A percentile compares a stretch with the other conserved stretches of the same genome.
phyloP scores from a whole-genome alignment of 2,329 filamentous ascomycete species.

The Blastomyces parvus region DNA sequence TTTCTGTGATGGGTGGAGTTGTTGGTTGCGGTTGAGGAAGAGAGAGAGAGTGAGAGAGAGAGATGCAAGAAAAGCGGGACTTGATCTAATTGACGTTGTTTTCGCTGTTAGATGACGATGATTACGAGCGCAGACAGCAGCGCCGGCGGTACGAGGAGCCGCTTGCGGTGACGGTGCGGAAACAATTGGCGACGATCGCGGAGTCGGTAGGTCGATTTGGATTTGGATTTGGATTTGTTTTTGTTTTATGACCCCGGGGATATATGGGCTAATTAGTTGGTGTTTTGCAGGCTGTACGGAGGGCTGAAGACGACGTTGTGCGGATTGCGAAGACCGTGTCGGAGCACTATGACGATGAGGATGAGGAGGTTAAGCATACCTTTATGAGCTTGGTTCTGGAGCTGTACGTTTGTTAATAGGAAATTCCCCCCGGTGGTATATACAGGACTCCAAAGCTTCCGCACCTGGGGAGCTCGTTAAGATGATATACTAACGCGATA shows the following conservation, averaged over 20 bases:
- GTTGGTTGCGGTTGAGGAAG: neutral
- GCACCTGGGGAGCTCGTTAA: neutral
- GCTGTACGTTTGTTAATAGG: conserved; percentile 44
- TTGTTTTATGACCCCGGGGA: too few species aligned
- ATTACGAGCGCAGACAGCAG: conserved; percentile 59
- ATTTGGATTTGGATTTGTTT: neutral
- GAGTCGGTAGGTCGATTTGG: conserved; percentile 48
- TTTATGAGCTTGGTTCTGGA: conserved; percentile 68
- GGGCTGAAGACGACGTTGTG: conserved; percentile 68
- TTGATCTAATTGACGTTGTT: neutral
- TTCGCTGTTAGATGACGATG: conserved; percentile 57
- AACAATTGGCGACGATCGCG: conserved; percentile 68
- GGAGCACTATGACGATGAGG: conserved; percentile 82
- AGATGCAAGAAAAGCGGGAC: too few species aligned
- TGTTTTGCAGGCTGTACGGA: conserved; percentile 49
- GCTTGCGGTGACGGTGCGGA: conserved; percentile 60
- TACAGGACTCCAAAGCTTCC: too few species aligned
- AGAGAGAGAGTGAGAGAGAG: too few species aligned
- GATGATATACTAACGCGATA: neutral
- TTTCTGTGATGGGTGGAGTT: too few species aligned
- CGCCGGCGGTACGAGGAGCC: conserved; percentile 67
- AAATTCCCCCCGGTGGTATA: too few species aligned
- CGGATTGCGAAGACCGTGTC: conserved; percentile 65
- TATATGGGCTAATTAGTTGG: neutral
- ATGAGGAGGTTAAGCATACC: conserved; percentile 61